Evolutionary conservation across 2,329 filamentous ascomycete species (phyloP).

Genomic region (Penicillium aurantiogriseum): DNA sequence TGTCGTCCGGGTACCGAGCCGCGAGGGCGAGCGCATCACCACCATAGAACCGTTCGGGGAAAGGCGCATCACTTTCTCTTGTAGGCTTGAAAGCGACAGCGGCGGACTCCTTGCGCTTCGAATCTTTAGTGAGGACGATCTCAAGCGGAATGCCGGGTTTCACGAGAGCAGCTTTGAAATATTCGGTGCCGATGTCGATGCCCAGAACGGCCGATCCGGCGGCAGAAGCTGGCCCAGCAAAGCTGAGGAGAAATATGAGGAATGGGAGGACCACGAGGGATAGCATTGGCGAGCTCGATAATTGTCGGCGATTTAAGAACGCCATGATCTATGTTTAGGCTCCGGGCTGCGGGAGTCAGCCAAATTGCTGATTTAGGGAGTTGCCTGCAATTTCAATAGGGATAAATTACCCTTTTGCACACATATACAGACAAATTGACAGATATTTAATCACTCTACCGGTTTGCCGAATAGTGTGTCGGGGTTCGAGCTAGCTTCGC

Average conservation of each 20-base stretch:
- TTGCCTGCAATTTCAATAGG: neutral
- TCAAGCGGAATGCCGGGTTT: constrained; percentile 97
- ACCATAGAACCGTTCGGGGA: constrained; percentile 88
- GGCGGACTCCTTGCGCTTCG: constrained; percentile 88
- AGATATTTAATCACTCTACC: constrained; percentile 8
- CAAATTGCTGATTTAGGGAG: neutral
- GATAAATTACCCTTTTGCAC: neutral
- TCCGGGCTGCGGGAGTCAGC: constrained; percentile 23
- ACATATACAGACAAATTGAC: constrained; percentile 13
- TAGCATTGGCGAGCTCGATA: constrained; percentile 35
- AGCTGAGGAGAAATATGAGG: constrained; percentile 53
- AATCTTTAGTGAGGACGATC: constrained; percentile 97
- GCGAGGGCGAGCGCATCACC: constrained; percentile 85
- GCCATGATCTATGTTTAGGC: constrained; percentile 34
- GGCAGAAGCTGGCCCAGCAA: constrained; percentile 57
- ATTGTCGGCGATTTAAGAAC: constrained; percentile 29
- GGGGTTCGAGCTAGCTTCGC: constrained; percentile 15
- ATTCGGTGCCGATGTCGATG: constrained; percentile 91
- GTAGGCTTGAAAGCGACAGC: constrained; percentile 91
- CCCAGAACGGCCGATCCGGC: constrained; percentile 78
- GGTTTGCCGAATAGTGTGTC: constrained; percentile 14
- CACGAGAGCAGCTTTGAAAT: constrained; percentile 92
- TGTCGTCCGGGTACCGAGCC: constrained; percentile 84
- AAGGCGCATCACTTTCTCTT: constrained; percentile 63
- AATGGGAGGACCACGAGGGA: constrained; percentile 50